phyloP scores from a whole-genome alignment of 2,329 filamentous ascomycete species.

The Fulvia fulva region DNA sequence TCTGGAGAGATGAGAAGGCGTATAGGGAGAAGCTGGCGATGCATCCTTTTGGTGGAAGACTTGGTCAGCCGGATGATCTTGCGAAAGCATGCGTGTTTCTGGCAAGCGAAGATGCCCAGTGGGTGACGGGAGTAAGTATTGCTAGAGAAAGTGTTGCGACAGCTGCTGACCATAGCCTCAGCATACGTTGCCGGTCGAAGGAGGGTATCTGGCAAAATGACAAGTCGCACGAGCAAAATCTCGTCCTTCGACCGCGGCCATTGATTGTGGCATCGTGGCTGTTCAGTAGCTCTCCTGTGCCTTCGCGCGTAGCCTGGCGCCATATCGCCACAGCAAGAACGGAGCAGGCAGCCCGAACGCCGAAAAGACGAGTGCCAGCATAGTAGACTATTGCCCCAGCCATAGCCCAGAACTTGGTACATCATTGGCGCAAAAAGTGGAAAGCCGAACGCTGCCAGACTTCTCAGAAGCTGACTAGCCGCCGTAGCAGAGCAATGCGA shows the following conservation, averaged over 20 bases:
- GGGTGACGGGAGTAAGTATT: constrained; percentile 19
- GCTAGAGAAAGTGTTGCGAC: not conserved
- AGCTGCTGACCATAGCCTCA: constrained; percentile 4
- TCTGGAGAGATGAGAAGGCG: constrained; percentile 22
- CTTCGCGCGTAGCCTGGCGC: constrained; percentile 12
- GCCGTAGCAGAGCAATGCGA: constrained; percentile 47
- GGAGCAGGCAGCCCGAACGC: constrained; percentile 12
- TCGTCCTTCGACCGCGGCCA: not conserved
- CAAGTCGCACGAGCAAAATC: too few relatives aligned
- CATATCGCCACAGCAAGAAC: constrained; percentile 12
- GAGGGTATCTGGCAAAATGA: constrained; percentile 17
- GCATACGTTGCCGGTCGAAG: constrained; percentile 20
- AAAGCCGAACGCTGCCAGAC: constrained; percentile 47
- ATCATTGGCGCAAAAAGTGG: constrained; percentile 46
- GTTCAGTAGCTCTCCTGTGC: constrained; percentile 8
- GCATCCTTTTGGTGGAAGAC: constrained; percentile 34
- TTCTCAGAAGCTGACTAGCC: constrained; percentile 44
- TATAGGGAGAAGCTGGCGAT: constrained; percentile 26
- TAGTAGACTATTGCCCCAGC: constrained; percentile 37
- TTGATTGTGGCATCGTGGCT: not conserved
- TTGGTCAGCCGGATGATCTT: constrained; percentile 37
- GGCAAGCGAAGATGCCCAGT: constrained; percentile 39
- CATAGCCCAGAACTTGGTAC: constrained; percentile 36
- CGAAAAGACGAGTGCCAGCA: constrained; percentile 13
- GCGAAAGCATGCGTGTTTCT: constrained; percentile 45